Percentiles rank a stretch among this genome's conserved stretches.
Evolutionary conservation across 164 flowering plant genomes (phyloP).

Genomic region (Tinospora cordifolia): DNA sequence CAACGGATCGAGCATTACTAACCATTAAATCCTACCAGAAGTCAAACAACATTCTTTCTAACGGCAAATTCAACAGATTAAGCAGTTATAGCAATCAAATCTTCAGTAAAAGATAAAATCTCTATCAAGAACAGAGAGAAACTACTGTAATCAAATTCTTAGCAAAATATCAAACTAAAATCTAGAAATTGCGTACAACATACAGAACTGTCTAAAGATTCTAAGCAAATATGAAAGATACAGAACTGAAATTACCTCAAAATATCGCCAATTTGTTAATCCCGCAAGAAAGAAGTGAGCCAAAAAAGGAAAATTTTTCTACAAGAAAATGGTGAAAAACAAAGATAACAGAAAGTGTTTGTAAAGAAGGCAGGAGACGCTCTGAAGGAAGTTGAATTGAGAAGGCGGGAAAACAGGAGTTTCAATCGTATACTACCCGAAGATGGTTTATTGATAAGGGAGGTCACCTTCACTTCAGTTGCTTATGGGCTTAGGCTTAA

Average conservation of each 20-base stretch:
- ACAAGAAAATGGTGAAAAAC: not conserved
- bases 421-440: not conserved
- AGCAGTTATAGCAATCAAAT: not conserved
- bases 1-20: no score
- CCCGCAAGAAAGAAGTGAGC: not conserved
- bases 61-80: not conserved
- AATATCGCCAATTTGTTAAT: not conserved
- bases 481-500: no score
- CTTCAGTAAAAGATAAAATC: not conserved
- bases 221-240: not conserved
- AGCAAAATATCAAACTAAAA: not conserved
- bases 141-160: not conserved
- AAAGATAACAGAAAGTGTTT: not conserved
- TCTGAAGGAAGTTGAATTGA: not conserved
- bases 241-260: not conserved
- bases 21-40: no score
- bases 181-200: not conserved
- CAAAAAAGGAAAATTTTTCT: not conserved
- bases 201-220: not conserved
- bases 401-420: constrained; percentile 7
- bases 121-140: not conserved
- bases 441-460: not conserved
- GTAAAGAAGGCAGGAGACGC: not conserved
- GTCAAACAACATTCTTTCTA: no score
- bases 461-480: no score